Base-by-base conservation (phyloP, 495 filamentous ascomycete genomes). In the Lichenothelia convexa region DNA sequence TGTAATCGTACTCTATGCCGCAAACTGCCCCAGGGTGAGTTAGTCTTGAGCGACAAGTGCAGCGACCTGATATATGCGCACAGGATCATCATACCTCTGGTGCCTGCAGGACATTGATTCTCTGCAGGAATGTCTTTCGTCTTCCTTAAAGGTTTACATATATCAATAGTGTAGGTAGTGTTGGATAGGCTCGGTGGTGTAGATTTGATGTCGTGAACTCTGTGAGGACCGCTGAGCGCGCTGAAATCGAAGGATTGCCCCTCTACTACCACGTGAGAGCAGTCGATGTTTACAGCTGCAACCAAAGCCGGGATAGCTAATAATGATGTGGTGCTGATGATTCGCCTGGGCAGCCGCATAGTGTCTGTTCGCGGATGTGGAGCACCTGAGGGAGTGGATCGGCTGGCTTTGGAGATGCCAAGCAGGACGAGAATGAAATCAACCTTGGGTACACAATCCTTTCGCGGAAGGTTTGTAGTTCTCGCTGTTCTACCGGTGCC, bases 121-220 rank as follows among this genome's bases (percentile, higher is more conserved):
- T 60, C 53, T 27, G 61, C 58, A 0, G 45, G 36, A 0, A 55
- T 51, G 4, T 61, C 62, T 27, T 64, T 64, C 21, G 60, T 64
- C 36, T 65, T 60, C 39, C 61, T 60, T 30, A 97, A 57, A 13
- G 65, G 61, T 23, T 58, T 57, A 56, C 89, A 97, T 33, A 93
- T 66, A 45, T 94, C 80, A 23, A 97, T 53, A n/a, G 80, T 80
- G 58, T 86, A 93, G 6, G 80, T 93, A 5, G 73, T 83, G 48
- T 92, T 92, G 5, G 48, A 55, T 34, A 45, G 60, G 2, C 49
- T 59, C 0, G 64, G 69, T 26, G 50, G 48, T 1, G 57, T 54
- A 18, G 68, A 59, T 30, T 65, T 56, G 34, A 58, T 56, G 39
- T 70, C 65, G 23, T 72, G 68, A 18, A 91, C 62, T n/a, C 70